These are phyloP conservation scores for Dissophora globulifera DNA, from an alignment of 192 early-diverging fungal species.

Conservation along the genomic window DNA sequence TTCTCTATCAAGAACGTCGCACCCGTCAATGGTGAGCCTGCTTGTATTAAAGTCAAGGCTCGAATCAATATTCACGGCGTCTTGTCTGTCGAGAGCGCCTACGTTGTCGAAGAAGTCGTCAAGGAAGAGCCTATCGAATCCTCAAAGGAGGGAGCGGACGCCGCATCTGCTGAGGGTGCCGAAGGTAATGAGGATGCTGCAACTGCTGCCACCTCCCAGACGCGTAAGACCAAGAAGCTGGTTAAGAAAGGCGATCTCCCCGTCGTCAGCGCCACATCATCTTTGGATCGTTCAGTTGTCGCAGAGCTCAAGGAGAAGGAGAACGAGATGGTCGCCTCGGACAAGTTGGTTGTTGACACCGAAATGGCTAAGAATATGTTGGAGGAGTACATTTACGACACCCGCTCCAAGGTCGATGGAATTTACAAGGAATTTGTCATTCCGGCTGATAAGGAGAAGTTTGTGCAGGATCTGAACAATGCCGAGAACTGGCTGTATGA, in stretches of 20 bases:
- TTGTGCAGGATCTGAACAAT: slow-evolving; percentile 74
- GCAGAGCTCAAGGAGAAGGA: slow-evolving; percentile 80
- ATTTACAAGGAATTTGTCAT: slow-evolving; percentile 80
- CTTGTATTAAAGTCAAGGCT: slow-evolving; percentile 93
- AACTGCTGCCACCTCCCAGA: slow-evolving; percentile 55
- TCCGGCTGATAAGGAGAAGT: slow-evolving; percentile 74
- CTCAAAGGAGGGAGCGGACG: slow-evolving; percentile 33
- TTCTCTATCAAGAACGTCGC: slow-evolving; percentile 88
- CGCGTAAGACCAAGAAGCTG: slow-evolving; percentile 91
- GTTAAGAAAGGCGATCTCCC: slow-evolving; percentile 87
- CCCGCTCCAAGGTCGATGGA: slow-evolving; percentile 85
- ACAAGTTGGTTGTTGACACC: slow-evolving; percentile 93
- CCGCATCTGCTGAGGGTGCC: slow-evolving; percentile 13
- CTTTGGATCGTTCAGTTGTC: slow-evolving; percentile 67
- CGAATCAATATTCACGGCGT: slow-evolving; percentile 88
- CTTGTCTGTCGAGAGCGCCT: slow-evolving; percentile 82
- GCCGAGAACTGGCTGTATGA: slow-evolving; percentile 99
- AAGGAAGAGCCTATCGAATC: slow-evolving; percentile 70
- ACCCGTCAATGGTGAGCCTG: slow-evolving; percentile 71
- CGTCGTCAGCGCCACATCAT: slow-evolving; percentile 71
- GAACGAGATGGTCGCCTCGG: slow-evolving; percentile 82
- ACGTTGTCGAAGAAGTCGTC: slow-evolving; percentile 88
- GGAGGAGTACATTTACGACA: slow-evolving; percentile 99
- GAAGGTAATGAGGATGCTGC: slow-evolving; percentile 38
- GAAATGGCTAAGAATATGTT: slow-evolving; percentile 94